Percentiles rank a stretch among this genome's conserved stretches.
phyloP scores from a whole-genome alignment of 1,139 yeast species.

The Candida tropicalis region DNA sequence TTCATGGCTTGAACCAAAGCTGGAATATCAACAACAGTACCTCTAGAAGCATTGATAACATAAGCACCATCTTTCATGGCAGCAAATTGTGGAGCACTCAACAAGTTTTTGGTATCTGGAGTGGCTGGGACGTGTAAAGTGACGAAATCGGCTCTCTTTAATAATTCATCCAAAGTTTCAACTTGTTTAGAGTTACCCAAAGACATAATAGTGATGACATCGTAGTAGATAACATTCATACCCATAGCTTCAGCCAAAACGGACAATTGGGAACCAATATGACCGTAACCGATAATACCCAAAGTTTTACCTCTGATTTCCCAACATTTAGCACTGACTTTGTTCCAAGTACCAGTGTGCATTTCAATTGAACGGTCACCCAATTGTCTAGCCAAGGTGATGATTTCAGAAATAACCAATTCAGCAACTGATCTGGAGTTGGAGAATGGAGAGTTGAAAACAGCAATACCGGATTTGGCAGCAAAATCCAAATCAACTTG shows the following conservation, averaged over 20 bases:
- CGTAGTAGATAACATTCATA: constrained; percentile 94
- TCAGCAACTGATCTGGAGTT: constrained; percentile 99
- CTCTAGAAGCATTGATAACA: constrained; percentile 94
- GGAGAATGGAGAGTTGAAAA: constrained; percentile 97
- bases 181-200: constrained; percentile 98
- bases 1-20: constrained; percentile 91
- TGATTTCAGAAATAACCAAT: constrained; percentile 92
- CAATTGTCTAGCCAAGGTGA: constrained; percentile 91
- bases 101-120: constrained; percentile 86
- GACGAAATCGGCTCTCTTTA: constrained; percentile 82
- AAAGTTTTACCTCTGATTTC: constrained; percentile 98
- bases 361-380: constrained; percentile 96
- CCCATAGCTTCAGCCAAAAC: constrained; percentile 98
- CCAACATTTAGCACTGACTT: constrained; percentile 95
- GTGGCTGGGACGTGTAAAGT: constrained; percentile 95
- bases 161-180: constrained; percentile 76
- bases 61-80: constrained; percentile 97
- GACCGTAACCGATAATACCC: constrained; percentile 98
- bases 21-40: constrained; percentile 95
- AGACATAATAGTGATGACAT: constrained; percentile 90
- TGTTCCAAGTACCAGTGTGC: constrained; percentile 98
- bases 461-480: constrained; percentile 92
- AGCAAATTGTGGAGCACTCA: constrained; percentile 88
- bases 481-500: constrained; percentile 95
- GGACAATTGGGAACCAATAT: constrained; percentile 95